Base-by-base conservation (phyloP, 495 filamentous ascomycete species). In the Thermothielavioides terrestris region DNA sequence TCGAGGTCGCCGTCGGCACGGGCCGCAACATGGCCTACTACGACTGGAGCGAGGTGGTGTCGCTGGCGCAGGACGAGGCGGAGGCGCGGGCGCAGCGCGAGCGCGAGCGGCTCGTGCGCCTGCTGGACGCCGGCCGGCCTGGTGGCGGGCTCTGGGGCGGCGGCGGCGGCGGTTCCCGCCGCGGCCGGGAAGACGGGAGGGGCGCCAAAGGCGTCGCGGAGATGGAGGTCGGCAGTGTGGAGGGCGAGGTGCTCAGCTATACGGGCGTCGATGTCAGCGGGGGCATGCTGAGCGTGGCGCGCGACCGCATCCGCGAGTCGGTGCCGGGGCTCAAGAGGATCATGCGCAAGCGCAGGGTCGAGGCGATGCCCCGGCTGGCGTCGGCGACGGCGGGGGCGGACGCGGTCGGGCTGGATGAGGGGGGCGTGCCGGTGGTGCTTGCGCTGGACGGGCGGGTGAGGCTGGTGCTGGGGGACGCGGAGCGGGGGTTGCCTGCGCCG, bases 1-100 rank as follows among this genome's bases (percentile, higher is more conserved):
- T 95, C 17, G 94, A 98, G 64, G 82, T 90, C 11, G 86, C 86
- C 42, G 85, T 86, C 34, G 94, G 92, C 18, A 94, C 94, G n/a
- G 92, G 94, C 0, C 72, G 91, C 34, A 98, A 96, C 60, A 61
- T 86, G 26, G 70, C 76, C 20, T 95, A 81, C 67, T 97, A 94
- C 64, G 65, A 69, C 53, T 77, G 72, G 71, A 60, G 58, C 44
- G 60, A 53, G 25, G 43, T 72, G 0, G 52, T 51, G n/a, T 55
- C 54, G 17, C 45, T 57, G 0, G 3, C 45, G 5, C 20, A 27
- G 14, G 21, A 30, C 28, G 30, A 27, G n/a, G 25, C 53, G 40
- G 53, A 54, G 27, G 46, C 50, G 35, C 39, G 22, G 4, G 49
- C 37, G 25, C 35, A 36, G 12, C 12, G 42, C 11, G 23, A 53